Evolutionary conservation across 257 asterid genomes (phyloP), one percentile per base, ranked within the genome.

Genomic region (Thymus mandschuricus): DNA sequence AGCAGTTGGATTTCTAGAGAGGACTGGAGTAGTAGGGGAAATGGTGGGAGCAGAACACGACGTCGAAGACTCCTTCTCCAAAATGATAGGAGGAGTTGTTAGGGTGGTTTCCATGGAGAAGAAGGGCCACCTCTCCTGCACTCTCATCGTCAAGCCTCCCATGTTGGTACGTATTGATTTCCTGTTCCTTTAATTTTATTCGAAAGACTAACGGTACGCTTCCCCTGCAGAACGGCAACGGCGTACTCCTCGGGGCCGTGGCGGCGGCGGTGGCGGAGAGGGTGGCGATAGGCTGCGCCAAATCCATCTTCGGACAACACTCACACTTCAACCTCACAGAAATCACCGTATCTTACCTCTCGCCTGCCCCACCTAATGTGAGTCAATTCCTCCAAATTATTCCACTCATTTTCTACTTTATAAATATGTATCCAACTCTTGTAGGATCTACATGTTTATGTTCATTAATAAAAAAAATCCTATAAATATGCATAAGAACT

Each of bases 161-260:
- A 69, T 86, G 63, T 33, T 85, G 91, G 98, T 93, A 84, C 5
- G 4, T 46, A 15, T 46, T 43, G 10, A 1, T 6, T 9, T 43
- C 2, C 8, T 6, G 2, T 43, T 43, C 6, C 46, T 41, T 38
- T 38, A 3, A 3, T 38, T 38, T 38, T 38, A 3, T 38, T 38
- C 3, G 44, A 38, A 38, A 38, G 6, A 3, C 6, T 6, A 43
- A 3, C 10, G 11, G 40, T 35, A 35, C 2, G 5, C 5, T 35
- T 35, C 5, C 40, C 10, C 66, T 68, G 41, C 70, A 90, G 97
- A 93, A 86, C 71, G 43, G 5, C 9, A 82, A 84, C 56, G 85
- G 86, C 13, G 89, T 89, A 66, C 70, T 90, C 91, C 92, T 90
- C 5, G 98, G 98, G 56, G 98, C 96, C 31, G 86, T 91, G 1